Base-by-base conservation (phyloP, 148 eudicot genomes). In the Dysphania ambrosioides region DNA sequence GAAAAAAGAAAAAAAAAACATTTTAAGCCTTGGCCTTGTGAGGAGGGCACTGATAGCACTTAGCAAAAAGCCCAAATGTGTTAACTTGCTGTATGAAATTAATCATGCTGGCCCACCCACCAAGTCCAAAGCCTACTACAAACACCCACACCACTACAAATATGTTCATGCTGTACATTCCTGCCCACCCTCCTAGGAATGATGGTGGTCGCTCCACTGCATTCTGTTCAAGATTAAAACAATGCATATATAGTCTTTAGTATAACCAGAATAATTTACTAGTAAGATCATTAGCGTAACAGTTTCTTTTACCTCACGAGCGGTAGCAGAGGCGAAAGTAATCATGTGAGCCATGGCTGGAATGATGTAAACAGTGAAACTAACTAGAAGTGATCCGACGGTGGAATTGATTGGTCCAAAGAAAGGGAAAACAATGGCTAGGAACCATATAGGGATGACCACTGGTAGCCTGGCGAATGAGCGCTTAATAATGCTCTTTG, bases 341-440 rank as follows among this genome's bases (percentile, higher is more conserved):
- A 88, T 63, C 92, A 90, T 90, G 72, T 90, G 92, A 0, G 97
- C 97, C 77, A 89, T 36, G 27, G 97, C 86, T 19, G 97, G 97
- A 49, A 91, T 88, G 5, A 91, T 89, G 84, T 91, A 91, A 30
- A 91, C 97, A 2, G 97, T 91, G 82, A 91, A 91, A 84, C 92
- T 91, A 61, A 89, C 97, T 38, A 91, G 83, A 55, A 91, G 89
- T 0, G 97, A 85, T 41, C 97, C 97, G 23, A 91, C 97, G 1
- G 92, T 53, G 2, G 97, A 91, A 83, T 91, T 91, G 73, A 91
- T 91, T 4, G 97, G 97, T n/a, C 97, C 97, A n/a, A 91, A 91
- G 84, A 91, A 91, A 1, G 97, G 97, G 86, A 91, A 91, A 31
- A 91, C 84, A 3, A 91, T 91, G 6, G 97, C 97, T 0, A 90